These are phyloP conservation scores for Santalum album DNA, from an alignment of 164 flowering plant genomes.

Conservation along the genomic window DNA sequence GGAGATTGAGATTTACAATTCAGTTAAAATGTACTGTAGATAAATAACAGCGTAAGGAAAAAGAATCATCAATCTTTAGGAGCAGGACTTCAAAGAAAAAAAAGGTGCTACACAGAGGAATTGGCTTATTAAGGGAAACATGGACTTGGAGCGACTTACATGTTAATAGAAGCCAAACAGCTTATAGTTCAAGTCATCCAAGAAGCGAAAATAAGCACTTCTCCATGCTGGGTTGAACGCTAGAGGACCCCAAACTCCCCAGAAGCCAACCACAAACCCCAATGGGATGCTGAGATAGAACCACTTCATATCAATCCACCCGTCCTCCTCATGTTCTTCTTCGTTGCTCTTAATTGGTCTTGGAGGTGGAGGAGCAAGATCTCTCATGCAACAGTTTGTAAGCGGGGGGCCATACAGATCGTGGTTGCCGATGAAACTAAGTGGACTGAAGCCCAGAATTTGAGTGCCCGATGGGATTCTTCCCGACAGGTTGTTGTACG, in stretches of 20 bases:
- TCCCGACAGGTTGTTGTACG: conserved; percentile 9
- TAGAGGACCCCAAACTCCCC: conserved; percentile 1
- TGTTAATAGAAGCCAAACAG: not conserved
- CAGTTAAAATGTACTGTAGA: no score
- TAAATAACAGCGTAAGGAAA: no score
- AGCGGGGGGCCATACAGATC: not conserved
- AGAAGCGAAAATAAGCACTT: not conserved
- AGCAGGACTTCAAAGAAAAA: no score
- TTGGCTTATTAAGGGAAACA: no score
- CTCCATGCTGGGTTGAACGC: not conserved
- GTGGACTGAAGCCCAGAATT: not conserved
- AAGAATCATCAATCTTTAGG: no score
- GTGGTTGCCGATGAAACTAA: not conserved
- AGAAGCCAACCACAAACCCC: conserved; percentile 2
- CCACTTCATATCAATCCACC: not conserved
- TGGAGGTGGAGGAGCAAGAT: not conserved
- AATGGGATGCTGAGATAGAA: not conserved
- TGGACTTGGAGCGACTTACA: not conserved
- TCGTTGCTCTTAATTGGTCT: not conserved
- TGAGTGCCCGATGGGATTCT: conserved; percentile 1
- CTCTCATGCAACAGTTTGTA: not conserved
- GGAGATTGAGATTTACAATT: no score
- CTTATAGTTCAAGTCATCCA: not conserved
- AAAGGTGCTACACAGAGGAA: no score
- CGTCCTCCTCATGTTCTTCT: not conserved